A percentile compares a stretch with the other conserved stretches of the same genome.
Evolutionary conservation across 495 filamentous ascomycete species (phyloP).

Genomic region (Wilcoxina mikolae): DNA sequence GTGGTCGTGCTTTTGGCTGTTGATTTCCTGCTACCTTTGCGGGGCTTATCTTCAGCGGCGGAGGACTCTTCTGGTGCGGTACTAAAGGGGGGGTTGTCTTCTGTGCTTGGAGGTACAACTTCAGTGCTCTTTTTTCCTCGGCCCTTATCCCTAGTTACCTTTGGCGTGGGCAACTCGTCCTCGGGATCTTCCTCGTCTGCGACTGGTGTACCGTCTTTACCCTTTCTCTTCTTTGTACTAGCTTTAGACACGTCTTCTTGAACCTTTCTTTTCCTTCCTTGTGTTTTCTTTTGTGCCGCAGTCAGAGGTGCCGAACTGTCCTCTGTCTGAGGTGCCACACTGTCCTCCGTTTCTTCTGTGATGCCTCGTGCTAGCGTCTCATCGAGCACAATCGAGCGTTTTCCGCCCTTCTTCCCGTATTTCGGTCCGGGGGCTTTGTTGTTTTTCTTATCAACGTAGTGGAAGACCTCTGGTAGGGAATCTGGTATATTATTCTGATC

Average conservation of each 20-base stretch:
- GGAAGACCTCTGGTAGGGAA: conserved; percentile 19
- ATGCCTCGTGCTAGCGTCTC: neutral
- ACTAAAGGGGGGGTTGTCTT: neutral
- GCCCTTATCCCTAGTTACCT: neutral
- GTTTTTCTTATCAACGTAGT: neutral
- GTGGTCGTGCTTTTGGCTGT: neutral
- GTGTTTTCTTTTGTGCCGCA: conserved; percentile 5
- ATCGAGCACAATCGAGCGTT: too few relatives aligned
- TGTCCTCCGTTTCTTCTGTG: neutral
- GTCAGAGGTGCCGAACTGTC: neutral
- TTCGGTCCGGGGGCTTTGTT: conserved; percentile 9
- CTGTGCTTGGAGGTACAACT: neutral
- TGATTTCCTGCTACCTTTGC: neutral
- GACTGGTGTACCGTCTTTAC: neutral
- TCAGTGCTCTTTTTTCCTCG: neutral
- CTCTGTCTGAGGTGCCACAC: neutral
- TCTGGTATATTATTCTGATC: neutral
- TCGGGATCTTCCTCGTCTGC: neutral
- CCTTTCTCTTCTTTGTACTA: neutral
- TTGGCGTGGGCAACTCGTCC: conserved; percentile 1
- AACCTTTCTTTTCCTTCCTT: neutral
- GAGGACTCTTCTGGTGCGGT: neutral
- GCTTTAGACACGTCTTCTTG: neutral
- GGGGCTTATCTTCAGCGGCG: neutral
- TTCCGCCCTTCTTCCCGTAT: neutral